phyloP scores from a whole-genome alignment of 108 stramenopile species.

The Pseudonitzschia multiseries region DNA sequence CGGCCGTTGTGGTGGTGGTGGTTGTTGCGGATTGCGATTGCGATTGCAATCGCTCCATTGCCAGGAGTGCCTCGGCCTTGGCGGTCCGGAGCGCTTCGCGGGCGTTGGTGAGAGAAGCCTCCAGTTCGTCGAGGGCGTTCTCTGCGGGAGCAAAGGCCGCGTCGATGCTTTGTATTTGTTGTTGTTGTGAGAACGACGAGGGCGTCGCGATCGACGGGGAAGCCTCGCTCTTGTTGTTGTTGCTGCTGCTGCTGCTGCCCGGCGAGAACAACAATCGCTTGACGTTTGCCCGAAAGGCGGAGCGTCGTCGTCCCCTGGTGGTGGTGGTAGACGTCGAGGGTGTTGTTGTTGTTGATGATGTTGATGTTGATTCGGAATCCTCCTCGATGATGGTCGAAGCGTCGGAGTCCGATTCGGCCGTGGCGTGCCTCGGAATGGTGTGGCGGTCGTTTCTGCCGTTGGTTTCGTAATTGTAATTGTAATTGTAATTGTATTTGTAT shows the following conservation, averaged over 20 bases:
- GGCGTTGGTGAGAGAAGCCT: constrained; percentile 33
- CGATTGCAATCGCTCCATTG: constrained; percentile 27
- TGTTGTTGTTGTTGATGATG: too few species aligned
- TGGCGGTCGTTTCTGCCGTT: too few species aligned
- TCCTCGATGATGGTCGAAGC: too few species aligned
- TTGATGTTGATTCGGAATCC: too few species aligned
- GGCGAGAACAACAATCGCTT: background rate
- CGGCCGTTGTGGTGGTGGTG: constrained; percentile 20
- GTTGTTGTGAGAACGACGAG: background rate
- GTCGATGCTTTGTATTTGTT: constrained; percentile 12
- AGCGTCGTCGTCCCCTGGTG: background rate
- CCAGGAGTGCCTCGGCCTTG: constrained; percentile 37
- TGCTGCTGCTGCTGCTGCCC: background rate
- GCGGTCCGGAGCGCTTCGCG: constrained; percentile 30
- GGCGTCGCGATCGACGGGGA: too few species aligned
- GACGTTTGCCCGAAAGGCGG: background rate
- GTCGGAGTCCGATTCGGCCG: too few species aligned
- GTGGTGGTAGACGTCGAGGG: too few species aligned
- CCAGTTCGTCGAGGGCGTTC: constrained; percentile 41
- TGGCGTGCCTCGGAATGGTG: too few species aligned
- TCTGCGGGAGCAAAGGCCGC: constrained; percentile 60
- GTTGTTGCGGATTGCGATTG: constrained; percentile 43
- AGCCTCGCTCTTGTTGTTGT: background rate
- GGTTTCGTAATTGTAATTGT: too few species aligned
- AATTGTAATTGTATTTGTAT: too few species aligned